Evolutionary conservation across 306 rosid species (phyloP).

Genomic region (Dalbergia cultrata): DNA sequence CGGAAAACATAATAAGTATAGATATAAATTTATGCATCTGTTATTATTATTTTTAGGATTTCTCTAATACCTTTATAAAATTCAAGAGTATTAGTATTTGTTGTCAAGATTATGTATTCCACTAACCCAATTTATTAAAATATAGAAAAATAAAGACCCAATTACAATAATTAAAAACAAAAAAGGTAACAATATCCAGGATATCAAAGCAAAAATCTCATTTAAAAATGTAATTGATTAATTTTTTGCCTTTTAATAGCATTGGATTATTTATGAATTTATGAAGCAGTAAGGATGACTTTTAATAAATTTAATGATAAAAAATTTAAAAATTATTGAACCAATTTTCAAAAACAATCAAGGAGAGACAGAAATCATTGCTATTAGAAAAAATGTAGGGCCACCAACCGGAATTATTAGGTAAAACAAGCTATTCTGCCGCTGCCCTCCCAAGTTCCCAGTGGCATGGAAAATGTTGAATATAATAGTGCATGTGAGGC

Average conservation of each 20-base stretch:
- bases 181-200: too few relatives aligned
- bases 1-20: not conserved
- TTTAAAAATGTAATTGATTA: not conserved
- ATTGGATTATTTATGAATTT: not conserved
- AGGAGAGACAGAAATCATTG: conserved; percentile 16
- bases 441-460: not conserved
- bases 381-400: conserved; percentile 10
- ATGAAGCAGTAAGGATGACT: not conserved
- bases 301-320: not conserved
- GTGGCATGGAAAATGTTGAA: not conserved
- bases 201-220: too few relatives aligned
- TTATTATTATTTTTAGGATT: not conserved
- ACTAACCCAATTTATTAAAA: too few relatives aligned
- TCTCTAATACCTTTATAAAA: too few relatives aligned
- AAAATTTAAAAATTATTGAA: not conserved
- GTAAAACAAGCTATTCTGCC: not conserved
- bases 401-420: conserved; percentile 31
- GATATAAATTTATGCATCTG: not conserved
- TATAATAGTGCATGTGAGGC: not conserved
- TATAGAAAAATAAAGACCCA: too few relatives aligned
- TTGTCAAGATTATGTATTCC: too few relatives aligned
- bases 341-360: conserved; percentile 8
- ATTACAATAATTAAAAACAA: too few relatives aligned
- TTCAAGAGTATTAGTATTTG: too few relatives aligned
- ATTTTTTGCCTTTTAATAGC: too few relatives aligned